Evolutionary conservation across 73 alveolate genomes (phyloP).

Genomic region (Paramecium sonneborni): DNA sequence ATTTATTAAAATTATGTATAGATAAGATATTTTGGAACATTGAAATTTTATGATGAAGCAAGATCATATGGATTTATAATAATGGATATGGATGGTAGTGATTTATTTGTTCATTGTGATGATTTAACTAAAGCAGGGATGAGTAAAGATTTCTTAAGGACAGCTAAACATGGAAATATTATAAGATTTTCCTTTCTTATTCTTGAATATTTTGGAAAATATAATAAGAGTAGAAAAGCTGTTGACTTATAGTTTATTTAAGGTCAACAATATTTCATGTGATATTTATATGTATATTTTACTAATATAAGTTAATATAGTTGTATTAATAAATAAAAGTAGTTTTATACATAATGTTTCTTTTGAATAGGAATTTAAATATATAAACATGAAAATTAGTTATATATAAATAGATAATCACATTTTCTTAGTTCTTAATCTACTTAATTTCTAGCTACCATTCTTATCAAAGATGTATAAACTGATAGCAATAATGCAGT

Average conservation of each 20-base stretch:
- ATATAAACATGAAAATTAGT: no score
- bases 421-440: background rate
- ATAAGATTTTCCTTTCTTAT: conserved; percentile 42
- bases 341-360: no score
- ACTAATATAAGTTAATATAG: conserved; percentile 9
- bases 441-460: conserved; percentile 32
- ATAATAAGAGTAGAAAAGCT: conserved; percentile 61
- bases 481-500: background rate
- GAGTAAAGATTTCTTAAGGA: conserved; percentile 66
- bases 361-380: no score
- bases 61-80: conserved; percentile 82
- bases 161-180: conserved; percentile 29
- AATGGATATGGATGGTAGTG: conserved; percentile 83
- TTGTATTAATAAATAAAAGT: no score
- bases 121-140: conserved; percentile 75
- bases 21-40: conserved; percentile 65
- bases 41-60: conserved; percentile 81
- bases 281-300: conserved; percentile 5
- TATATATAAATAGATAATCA: background rate
- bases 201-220: conserved; percentile 60
- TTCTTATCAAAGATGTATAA: conserved; percentile 27
- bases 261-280: background rate
- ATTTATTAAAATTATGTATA: background rate
- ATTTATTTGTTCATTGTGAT: conserved; percentile 83
- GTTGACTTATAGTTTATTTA: conserved; percentile 42